Percentiles rank a stretch among this genome's conserved stretches.
Conservation (phyloP, 1,284 basidiomycete genomes). For the Ceratobasidium theobromae region DNA sequence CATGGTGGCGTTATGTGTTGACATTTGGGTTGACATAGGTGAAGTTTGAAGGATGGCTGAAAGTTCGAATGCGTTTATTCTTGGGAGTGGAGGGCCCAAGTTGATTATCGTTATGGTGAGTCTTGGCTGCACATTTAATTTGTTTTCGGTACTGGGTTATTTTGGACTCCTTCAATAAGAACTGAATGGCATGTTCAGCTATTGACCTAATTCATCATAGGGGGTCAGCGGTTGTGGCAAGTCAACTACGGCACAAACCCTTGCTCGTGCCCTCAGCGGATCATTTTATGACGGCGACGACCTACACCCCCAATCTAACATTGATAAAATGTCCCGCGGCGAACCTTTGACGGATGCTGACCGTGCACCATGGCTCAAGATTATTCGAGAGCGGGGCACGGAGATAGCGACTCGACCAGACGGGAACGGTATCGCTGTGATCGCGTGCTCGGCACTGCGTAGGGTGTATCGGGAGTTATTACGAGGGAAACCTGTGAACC, state of each 20-base stretch:
- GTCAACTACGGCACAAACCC: slow-evolving; percentile 73
- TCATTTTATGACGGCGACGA: slow-evolving; percentile 91
- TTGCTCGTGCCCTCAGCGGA: slow-evolving; percentile 61
- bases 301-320: slow-evolving; percentile 78
- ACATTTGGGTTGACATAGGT: too few relatives aligned
- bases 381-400: slow-evolving; percentile 69
- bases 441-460: slow-evolving; percentile 88
- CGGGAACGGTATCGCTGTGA: slow-evolving; percentile 52
- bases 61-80: neutral
- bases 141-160: too few relatives aligned
- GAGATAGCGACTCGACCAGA: slow-evolving; percentile 43
- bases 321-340: slow-evolving; percentile 85
- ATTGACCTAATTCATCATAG: slow-evolving; percentile 44
- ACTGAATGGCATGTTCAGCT: neutral
- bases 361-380: slow-evolving; percentile 81
- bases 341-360: slow-evolving; percentile 81
- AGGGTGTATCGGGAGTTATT: slow-evolving; percentile 79
- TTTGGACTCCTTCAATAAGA: neutral
- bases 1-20: too few relatives aligned
- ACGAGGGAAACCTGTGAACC: slow-evolving; percentile 51
- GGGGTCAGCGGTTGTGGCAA: slow-evolving; percentile 86
- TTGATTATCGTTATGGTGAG: slow-evolving; percentile 55
- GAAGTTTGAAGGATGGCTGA: too few relatives aligned
- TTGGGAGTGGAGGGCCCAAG: slow-evolving; percentile 38
- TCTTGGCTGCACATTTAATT: slow-evolving; percentile 8